A percentile compares a stretch with the other conserved stretches of the same genome.
Conservation (phyloP, 2,329 filamentous ascomycete genomes). For the Simplicillium aogashimaense region DNA sequence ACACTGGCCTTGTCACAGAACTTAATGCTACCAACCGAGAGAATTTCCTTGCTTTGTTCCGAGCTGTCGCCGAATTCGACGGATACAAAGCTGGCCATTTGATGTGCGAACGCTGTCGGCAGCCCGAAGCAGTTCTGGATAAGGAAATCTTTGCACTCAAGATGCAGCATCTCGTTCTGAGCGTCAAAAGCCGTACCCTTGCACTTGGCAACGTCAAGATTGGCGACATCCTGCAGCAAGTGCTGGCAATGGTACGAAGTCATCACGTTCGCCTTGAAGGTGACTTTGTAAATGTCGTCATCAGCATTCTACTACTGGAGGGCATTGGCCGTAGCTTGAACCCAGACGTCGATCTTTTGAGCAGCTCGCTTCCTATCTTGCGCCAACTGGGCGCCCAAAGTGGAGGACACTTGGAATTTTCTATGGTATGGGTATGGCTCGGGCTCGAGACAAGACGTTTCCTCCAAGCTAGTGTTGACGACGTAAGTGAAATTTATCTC, state of each 20-base stretch:
- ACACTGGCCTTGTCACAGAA: slow-evolving; percentile 90
- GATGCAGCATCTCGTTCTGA: slow-evolving; percentile 92
- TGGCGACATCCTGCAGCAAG: slow-evolving; percentile 85
- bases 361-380: slow-evolving; percentile 79
- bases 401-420: slow-evolving; percentile 64
- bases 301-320: slow-evolving; percentile 86
- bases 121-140: slow-evolving; percentile 83
- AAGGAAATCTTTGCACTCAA: slow-evolving; percentile 85
- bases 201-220: slow-evolving; percentile 93
- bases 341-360: slow-evolving; percentile 77
- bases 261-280: slow-evolving; percentile 94
- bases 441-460: slow-evolving; percentile 83
- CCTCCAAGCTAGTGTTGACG: slow-evolving; percentile 81
- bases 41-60: slow-evolving; percentile 95
- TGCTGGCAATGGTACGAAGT: slow-evolving; percentile 78
- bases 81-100: slow-evolving; percentile 90
- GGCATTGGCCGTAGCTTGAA: slow-evolving; percentile 85
- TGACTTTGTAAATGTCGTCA: slow-evolving; percentile 96
- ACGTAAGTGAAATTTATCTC: slow-evolving; percentile 45
- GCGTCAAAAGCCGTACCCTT: slow-evolving; percentile 83
- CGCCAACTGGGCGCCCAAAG: slow-evolving; percentile 76
- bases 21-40: slow-evolving; percentile 75
- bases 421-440: slow-evolving; percentile 85
- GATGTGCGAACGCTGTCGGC: slow-evolving; percentile 92
- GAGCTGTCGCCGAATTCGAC: slow-evolving; percentile 90